Conservation (phyloP, 2,329 filamentous ascomycete genomes). For the Xylariomycetidae sp. region DNA sequence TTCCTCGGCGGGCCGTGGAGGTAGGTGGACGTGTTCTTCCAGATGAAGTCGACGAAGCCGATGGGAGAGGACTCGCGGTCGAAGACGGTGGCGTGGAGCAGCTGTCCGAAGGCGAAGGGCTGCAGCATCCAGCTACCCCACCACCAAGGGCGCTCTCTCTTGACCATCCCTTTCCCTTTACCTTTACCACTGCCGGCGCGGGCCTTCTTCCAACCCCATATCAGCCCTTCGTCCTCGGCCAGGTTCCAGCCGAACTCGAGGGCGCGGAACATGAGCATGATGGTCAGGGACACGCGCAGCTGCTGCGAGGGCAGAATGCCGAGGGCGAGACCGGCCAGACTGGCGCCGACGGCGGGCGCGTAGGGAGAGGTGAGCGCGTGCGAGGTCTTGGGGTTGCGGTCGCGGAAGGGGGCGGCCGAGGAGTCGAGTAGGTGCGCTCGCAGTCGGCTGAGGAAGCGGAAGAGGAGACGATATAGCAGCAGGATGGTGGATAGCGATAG, state of each 20-base stretch:
- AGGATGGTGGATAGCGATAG: constrained; percentile 80
- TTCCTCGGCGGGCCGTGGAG: constrained; percentile 66
- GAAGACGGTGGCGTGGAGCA: constrained; percentile 72
- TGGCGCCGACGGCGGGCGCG: constrained; percentile 86
- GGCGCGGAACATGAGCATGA: constrained; percentile 76
- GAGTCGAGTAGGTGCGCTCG: constrained; percentile 73
- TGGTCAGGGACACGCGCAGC: constrained; percentile 69
- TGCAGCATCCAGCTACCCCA: constrained; percentile 81
- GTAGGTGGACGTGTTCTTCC: constrained; percentile 74
- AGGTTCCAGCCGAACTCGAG: constrained; percentile 85
- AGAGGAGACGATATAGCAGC: constrained; percentile 81
- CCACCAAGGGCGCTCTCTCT: constrained; percentile 70
- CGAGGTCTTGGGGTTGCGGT: constrained; percentile 74
- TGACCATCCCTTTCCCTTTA: constrained; percentile 45
- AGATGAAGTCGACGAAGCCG: constrained; percentile 45
- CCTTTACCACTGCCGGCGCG: constrained; percentile 17
- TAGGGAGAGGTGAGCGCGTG: constrained; percentile 74
- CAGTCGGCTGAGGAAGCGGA: constrained; percentile 81
- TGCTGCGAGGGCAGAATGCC: constrained; percentile 64
- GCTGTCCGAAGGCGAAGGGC: constrained; percentile 69
- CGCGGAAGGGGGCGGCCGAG: constrained; percentile 75
- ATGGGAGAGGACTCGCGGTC: constrained; percentile 61
- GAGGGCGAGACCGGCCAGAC: constrained; percentile 77
- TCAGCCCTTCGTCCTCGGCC: constrained; percentile 66
- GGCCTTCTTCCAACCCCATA: constrained; percentile 53